Percentiles rank a stretch among this genome's conserved stretches.
Evolutionary conservation across 352 stramenopile species (phyloP).

Genomic region (Phytophthora hybrid): DNA sequence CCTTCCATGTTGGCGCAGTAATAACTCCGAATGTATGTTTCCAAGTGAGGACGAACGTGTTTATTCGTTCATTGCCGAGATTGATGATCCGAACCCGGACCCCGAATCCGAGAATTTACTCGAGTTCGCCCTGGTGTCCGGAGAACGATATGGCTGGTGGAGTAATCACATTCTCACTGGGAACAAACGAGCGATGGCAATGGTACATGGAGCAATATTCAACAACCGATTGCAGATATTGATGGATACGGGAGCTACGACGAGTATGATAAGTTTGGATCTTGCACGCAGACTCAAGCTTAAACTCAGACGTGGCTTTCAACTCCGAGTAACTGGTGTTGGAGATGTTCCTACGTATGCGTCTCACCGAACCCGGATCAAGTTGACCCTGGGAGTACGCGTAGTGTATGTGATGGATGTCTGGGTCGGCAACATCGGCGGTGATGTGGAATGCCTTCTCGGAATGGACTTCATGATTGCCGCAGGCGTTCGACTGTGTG

Average conservation of each 20-base stretch:
- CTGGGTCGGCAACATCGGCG: constrained; percentile 34
- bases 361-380: constrained; percentile 15
- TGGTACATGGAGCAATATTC: not conserved
- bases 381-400: constrained; percentile 38
- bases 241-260: constrained; percentile 29
- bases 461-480: constrained; percentile 44
- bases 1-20: not conserved
- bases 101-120: not conserved
- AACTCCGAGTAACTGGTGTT: constrained; percentile 11
- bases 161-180: not conserved
- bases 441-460: constrained; percentile 37
- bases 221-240: constrained; percentile 18
- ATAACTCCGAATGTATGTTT: constrained; percentile 2
- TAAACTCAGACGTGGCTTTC: constrained; percentile 1
- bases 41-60: constrained; percentile 3
- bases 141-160: constrained; percentile 29
- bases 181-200: not conserved
- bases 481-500: constrained; percentile 4
- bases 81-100: not conserved
- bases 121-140: constrained; percentile 1
- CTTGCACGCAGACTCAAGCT: constrained; percentile 37
- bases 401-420: constrained; percentile 33
- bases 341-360: constrained; percentile 33
- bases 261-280: constrained; percentile 36
- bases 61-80: not conserved